phyloP scores from a whole-genome alignment of 352 stramenopile species.

The Pythium chondricola region DNA sequence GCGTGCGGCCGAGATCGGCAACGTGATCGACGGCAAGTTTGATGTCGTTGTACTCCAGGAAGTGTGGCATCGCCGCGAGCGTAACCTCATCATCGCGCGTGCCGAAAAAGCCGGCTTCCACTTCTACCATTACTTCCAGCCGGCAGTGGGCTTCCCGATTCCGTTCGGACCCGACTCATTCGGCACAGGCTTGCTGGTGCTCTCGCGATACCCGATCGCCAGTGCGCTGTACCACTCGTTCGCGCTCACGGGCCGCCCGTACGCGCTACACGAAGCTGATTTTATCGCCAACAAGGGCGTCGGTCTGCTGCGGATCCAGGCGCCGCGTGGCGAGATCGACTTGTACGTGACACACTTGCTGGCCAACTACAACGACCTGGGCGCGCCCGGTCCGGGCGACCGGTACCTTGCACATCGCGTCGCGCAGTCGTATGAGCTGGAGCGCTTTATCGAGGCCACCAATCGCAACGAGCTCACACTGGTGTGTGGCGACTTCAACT shows the following conservation, averaged over 20 bases:
- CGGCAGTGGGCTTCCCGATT: conserved; percentile 68
- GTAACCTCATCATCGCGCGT: conserved; percentile 58
- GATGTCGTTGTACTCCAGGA: conserved; percentile 83
- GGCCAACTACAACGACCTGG: conserved; percentile 75
- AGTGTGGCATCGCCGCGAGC: conserved; percentile 78
- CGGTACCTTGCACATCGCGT: conserved; percentile 60
- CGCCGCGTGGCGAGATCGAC: conserved; percentile 50
- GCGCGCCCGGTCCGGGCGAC: conserved; percentile 56
- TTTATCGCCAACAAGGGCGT: conserved; percentile 80
- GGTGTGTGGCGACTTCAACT: conserved; percentile 81
- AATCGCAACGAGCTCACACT: conserved; percentile 45
- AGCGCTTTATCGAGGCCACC: conserved; percentile 60
- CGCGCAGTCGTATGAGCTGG: conserved; percentile 67
- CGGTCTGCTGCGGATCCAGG: conserved; percentile 57
- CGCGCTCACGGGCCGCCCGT: conserved; percentile 65
- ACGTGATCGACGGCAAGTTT: conserved; percentile 50
- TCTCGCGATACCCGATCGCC: conserved; percentile 65
- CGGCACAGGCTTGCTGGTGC: conserved; percentile 65
- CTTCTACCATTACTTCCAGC: conserved; percentile 84
- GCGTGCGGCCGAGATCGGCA: conserved; percentile 55
- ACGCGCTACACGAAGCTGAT: conserved; percentile 72
- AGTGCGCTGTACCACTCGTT: conserved; percentile 70
- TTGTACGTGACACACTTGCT: conserved; percentile 76
- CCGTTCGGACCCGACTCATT: conserved; percentile 66
- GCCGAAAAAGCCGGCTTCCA: conserved; percentile 51